Evolutionary conservation across 495 filamentous ascomycete species (phyloP), one percentile per base, ranked within the genome.

Genomic region (Echria macrotheca): DNA sequence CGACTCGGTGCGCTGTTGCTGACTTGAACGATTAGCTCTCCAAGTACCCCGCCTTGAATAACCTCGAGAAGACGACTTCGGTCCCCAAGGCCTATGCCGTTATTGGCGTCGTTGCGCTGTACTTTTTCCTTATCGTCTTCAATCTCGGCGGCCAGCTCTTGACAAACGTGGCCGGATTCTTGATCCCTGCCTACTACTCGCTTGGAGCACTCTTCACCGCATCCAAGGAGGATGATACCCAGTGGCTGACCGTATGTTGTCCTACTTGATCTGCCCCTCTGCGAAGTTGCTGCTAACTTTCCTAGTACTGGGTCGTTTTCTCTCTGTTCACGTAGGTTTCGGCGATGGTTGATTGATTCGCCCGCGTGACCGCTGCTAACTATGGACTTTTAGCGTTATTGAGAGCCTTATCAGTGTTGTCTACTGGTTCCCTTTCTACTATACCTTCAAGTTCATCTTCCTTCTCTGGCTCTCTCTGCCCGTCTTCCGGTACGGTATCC

Each of bases 351-450:
- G n/a, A n/a, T n/a, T n/a, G n/a, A n/a, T n/a, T n/a, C n/a, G n/a
- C n/a, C n/a, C n/a, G n/a, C n/a, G n/a, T n/a, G n/a, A n/a, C n/a
- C n/a, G n/a, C n/a, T n/a, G n/a, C n/a, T n/a, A n/a, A n/a, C n/a
- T n/a, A n/a, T n/a, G n/a, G n/a, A n/a, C n/a, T n/a, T n/a, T 7
- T 54, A 82, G 78, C 47, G 88, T 96, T 24, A 57, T 96, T 68
- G 93, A 99, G 82, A 94, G 89, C 63, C 80, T 86, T 47, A 74
- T 99, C 64, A 93, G 77, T 69, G 90, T 94, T 50, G 87, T 94
- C 36, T 99, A 99, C 80, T 99, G 93, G 93, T 91, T 99, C 78
- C 93, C 93, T 61, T 99, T 99, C 80, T 99, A 99, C 83, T 99
- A 89, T 73, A 93, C 91, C 72, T 97, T 97, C 85, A 99, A 99